Evolutionary conservation across 2,329 filamentous ascomycete species (phyloP), one percentile per base, ranked within the genome.

Genomic region (Chaetomiaceae sp.): DNA sequence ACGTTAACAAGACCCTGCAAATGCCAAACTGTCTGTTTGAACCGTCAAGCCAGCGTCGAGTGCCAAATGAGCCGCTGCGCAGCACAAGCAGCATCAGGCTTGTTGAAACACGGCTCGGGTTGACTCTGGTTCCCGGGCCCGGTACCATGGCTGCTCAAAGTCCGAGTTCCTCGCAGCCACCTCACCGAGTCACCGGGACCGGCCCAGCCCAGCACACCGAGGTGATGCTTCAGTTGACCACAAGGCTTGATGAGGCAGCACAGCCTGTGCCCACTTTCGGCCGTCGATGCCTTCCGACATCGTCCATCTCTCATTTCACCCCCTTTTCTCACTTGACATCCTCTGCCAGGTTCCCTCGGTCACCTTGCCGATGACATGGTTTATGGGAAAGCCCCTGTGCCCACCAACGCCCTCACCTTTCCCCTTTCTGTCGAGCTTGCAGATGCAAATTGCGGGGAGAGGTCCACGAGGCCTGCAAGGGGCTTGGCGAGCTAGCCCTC

Each of bases 401-500:
- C 19, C 27, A 29, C 22, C 19, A 20, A 25, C 9, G 29, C 25
- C 3, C 19, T 19, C 23, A 9, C 49, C 34, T 46, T 56, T 53
- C 54, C 54, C 4, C 7, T 53, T 56, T 42, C 40, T 22, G 49
- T 50, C 14, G 33, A 17, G 15, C 33, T 37, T 53, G 54, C 54
- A 56, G 34, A 22, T 46, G 48, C 33, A 55, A 25, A 56, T 47
- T 56, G 54, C 36, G 54, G 54, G 49, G 54, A 34, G 19, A 33
- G 42, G 40, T 34, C 48, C 47, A 55, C 44, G 43, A 44, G 34
- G 20, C 36, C 40, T 40, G 33, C 20, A 34, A 52, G 33, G 51
- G 31, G n/a, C 49, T 56, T 53, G 54, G 45, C 48, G 17, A 27
- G 39, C 45, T 49, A 45, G 19, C 19, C 45, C 25, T 11, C 14